A percentile compares a stretch with the other conserved stretches of the same genome.
phyloP scores from a whole-genome alignment of 768 basidiomycete species.

The Pleurotus salmoneostramineus region DNA sequence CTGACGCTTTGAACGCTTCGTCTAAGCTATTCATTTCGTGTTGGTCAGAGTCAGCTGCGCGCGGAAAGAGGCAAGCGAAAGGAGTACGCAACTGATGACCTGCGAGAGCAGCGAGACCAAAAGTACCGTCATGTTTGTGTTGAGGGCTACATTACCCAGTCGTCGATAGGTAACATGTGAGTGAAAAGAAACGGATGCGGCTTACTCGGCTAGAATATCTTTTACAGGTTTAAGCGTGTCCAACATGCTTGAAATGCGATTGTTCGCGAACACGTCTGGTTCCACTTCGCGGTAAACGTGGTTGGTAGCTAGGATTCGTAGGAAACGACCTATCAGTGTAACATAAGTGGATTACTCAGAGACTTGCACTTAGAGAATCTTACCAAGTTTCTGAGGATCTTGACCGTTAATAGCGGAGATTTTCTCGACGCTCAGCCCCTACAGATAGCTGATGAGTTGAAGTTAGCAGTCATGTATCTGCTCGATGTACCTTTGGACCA shows the following conservation, averaged over 20 bases:
- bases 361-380: neutral
- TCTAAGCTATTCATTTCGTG: slow-evolving; percentile 19
- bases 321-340: slow-evolving; percentile 22
- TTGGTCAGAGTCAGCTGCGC: neutral
- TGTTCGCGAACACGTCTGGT: slow-evolving; percentile 34
- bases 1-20: slow-evolving; percentile 23
- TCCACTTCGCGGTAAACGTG: slow-evolving; percentile 34
- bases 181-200: neutral
- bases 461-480: too few species aligned
- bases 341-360: neutral
- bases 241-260: slow-evolving; percentile 28
- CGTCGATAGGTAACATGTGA: neutral
- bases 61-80: neutral
- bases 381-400: slow-evolving; percentile 29
- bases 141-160: slow-evolving; percentile 2
- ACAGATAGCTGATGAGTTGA: too few species aligned
- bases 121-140: slow-evolving; percentile 15
- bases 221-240: slow-evolving; percentile 26
- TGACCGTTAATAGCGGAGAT: slow-evolving; percentile 25
- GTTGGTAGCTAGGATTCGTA: slow-evolving; percentile 33
- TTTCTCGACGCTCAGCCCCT: slow-evolving; percentile 29
- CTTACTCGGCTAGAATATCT: slow-evolving; percentile 24
- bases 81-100: slow-evolving; percentile 17
- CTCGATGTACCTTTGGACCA: slow-evolving; percentile 23
- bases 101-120: slow-evolving; percentile 19